A percentile compares a stretch with the other conserved stretches of the same genome.
These are phyloP conservation scores for Diaporthe velutina DNA, from an alignment of 2,329 filamentous ascomycete genomes.

Conservation along the genomic window DNA sequence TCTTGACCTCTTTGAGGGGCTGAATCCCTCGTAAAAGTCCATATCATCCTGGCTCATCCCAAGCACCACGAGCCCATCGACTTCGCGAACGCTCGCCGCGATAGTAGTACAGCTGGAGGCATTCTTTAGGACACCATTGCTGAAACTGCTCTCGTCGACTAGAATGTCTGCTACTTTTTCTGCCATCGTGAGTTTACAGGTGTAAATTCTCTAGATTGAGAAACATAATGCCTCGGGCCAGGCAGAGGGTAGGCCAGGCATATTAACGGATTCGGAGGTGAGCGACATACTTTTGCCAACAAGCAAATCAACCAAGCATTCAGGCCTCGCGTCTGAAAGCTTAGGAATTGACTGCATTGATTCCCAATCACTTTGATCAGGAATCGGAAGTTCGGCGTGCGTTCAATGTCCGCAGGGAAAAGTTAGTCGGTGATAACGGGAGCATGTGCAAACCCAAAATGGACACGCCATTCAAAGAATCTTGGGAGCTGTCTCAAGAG, in stretches of 20 bases:
- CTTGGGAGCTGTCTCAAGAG: background rate
- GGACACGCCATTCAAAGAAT: background rate
- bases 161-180: background rate
- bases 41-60: constrained; percentile 22
- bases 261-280: background rate
- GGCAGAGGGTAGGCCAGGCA: background rate
- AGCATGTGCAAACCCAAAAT: constrained; percentile 23
- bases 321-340: background rate
- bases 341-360: background rate
- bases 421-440: constrained; percentile 16
- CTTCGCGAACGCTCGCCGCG: constrained; percentile 13
- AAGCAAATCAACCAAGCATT: background rate
- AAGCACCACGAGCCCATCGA: constrained; percentile 27
- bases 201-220: background rate
- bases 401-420: background rate
- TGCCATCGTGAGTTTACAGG: background rate
- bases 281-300: background rate
- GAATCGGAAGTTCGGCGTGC: background rate
- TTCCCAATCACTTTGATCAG: background rate
- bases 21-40: constrained; percentile 21
- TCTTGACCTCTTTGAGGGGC: background rate
- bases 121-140: background rate
- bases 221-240: background rate
- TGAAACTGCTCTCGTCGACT: background rate
- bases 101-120: background rate